phyloP scores from a whole-genome alignment of 441 rosid genomes.

The Iberis amara region DNA sequence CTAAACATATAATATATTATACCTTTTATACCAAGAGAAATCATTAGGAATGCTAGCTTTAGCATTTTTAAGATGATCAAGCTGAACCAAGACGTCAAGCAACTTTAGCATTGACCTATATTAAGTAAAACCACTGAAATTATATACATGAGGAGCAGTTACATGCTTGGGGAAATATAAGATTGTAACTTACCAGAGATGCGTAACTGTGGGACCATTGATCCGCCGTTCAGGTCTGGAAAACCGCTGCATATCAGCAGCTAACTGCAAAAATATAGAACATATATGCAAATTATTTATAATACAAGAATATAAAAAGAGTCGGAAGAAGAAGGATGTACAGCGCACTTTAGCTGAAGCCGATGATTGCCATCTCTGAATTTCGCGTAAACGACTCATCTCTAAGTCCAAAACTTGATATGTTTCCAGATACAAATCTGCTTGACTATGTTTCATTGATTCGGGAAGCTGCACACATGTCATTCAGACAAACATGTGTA shows the following conservation, averaged over 20 bases:
- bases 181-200: constrained; percentile 62
- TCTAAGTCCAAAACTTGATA: constrained; percentile 99
- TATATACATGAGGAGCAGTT: constrained; percentile 6
- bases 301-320: constrained; percentile 11
- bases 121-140: constrained; percentile 19
- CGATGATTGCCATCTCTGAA: constrained; percentile 95
- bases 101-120: constrained; percentile 93
- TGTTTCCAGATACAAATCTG: constrained; percentile 91
- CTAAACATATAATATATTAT: constrained; percentile 24
- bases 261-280: constrained; percentile 62
- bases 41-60: constrained; percentile 99
- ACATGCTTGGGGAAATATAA: constrained; percentile 7
- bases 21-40: constrained; percentile 99
- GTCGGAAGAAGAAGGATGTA: constrained; percentile 14
- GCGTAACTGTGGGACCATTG: constrained; percentile 95
- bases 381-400: constrained; percentile 96
- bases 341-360: constrained; percentile 80
- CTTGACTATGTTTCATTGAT: constrained; percentile 99
- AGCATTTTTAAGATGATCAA: constrained; percentile 98
- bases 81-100: constrained; percentile 95
- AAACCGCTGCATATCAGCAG: constrained; percentile 99
- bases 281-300: constrained; percentile 18
- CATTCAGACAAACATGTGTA: constrained; percentile 9
- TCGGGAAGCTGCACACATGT: constrained; percentile 76
- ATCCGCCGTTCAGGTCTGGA: constrained; percentile 96